Percentiles rank a stretch among this genome's conserved stretches.
These are phyloP conservation scores for Irpex lacteus DNA, from an alignment of 1,284 basidiomycete species.

Conservation along the genomic window DNA sequence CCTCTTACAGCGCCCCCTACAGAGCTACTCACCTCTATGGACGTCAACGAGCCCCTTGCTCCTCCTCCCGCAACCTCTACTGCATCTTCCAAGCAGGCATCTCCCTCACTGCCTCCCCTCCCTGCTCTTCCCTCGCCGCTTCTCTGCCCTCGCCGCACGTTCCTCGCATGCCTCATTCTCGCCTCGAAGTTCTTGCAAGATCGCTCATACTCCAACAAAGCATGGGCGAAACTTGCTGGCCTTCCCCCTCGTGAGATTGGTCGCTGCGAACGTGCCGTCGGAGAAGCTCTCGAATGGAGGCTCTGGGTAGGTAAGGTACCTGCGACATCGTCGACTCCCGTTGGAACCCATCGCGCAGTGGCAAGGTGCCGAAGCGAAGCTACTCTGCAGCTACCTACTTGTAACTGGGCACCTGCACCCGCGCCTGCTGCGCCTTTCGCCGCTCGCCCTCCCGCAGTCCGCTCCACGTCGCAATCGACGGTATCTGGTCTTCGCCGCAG, in stretches of 20 bases:
- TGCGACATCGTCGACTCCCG: constrained; percentile 12
- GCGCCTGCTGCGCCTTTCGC: constrained; percentile 6
- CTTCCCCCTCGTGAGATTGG: constrained; percentile 76
- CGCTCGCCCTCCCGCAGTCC: constrained; percentile 9
- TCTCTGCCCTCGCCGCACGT: constrained; percentile 83
- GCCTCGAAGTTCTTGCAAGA: constrained; percentile 94
- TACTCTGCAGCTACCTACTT: constrained; percentile 19
- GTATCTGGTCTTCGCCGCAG: constrained; percentile 19
- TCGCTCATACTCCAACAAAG: constrained; percentile 87
- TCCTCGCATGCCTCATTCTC: constrained; percentile 84
- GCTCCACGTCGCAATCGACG: constrained; percentile 7
- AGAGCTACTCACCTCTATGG: constrained; percentile 7
- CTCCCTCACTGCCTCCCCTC: constrained; percentile 38
- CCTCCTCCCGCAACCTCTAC: constrained; percentile 5
- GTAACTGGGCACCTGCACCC: constrained; percentile 16
- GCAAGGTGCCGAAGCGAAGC: constrained; percentile 25
- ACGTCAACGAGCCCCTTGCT: background rate
- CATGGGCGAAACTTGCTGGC: constrained; percentile 87
- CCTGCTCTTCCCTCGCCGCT: constrained; percentile 71
- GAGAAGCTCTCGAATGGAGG: constrained; percentile 77
- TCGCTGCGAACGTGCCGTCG: constrained; percentile 77
- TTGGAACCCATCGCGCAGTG: constrained; percentile 15
- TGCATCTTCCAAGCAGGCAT: constrained; percentile 15
- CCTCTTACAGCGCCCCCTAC: constrained; percentile 15
- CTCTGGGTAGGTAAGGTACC: constrained; percentile 75